Evolutionary conservation across 768 basidiomycete species (phyloP), one percentile per base, ranked within the genome.

Genomic region (Boletus rex-veris): DNA sequence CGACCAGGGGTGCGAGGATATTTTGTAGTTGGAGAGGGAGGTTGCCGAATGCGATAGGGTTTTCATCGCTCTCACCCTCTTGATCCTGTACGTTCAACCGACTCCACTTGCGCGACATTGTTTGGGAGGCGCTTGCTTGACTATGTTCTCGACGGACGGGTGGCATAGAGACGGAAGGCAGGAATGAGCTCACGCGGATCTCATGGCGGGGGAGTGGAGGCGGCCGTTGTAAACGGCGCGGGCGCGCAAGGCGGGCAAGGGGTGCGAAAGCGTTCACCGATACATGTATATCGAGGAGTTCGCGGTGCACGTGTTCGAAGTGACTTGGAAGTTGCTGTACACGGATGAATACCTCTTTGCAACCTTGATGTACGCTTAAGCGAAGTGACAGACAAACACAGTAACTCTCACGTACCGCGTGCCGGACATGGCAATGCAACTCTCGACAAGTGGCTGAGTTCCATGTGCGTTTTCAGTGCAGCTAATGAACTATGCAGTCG

Each of bases 81-180:
- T 48, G 53, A 28, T 63, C 69, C 30, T 60, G 68, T 10, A 57
- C 61, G 11, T 62, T 45, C 54, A 73, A 48, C 39, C 66, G 58
- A 39, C 61, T 68, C 73, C 74, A 70, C 52, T 59, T 71, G 45
- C 72, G 73, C 31, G 64, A 54, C 35, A 64, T 38, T 3, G 49
- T 30, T 47, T 54, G 60, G 5, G 59, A 48, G 4, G 53, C 46
- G 21, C 53, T 62, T 19, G 47, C n/a, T 49, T 60, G 60, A 43
- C 53, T 59, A 15, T 35, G 21, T n/a, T 45, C 48, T 30, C 21
- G 55, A 28, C 10, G 50, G 37, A 57, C 12, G 16, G 54, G 48
- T 8, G 60, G 47, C 10, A 58, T 52, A 14, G 58, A 54, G 46
- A 69, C 36, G 16, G 50, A 45, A 21, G 30, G 35, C 19, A 55